Evolutionary conservation across 805 yeast species (phyloP).

Genomic region (Ascoidea tarda): DNA sequence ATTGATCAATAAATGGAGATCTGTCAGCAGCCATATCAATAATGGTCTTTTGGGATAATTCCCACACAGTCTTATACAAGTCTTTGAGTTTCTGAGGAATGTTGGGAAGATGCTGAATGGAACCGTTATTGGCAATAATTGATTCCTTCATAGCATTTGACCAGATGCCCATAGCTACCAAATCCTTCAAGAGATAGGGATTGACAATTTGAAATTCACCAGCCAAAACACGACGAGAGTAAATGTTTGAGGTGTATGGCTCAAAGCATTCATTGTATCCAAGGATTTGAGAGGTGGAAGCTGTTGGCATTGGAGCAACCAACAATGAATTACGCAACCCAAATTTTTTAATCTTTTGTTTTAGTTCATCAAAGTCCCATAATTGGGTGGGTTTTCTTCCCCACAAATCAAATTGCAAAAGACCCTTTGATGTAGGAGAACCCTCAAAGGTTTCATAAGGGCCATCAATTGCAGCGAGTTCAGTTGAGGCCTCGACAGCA

Average conservation of each 20-base stretch:
- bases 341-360: conserved; percentile 36
- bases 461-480: conserved; percentile 60
- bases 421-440: conserved; percentile 83
- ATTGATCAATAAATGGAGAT: conserved; percentile 77
- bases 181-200: conserved; percentile 70
- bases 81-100: conserved; percentile 66
- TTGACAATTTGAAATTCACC: conserved; percentile 93
- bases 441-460: conserved; percentile 63
- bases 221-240: conserved; percentile 78
- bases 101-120: conserved; percentile 60
- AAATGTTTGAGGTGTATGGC: conserved; percentile 88
- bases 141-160: conserved; percentile 61
- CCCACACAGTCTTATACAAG: conserved; percentile 95
- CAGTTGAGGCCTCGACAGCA: conserved; percentile 76
- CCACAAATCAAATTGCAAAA: conserved; percentile 85
- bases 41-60: conserved; percentile 70
- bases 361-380: conserved; percentile 78
- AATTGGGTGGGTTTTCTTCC: conserved; percentile 57
- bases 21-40: conserved; percentile 71
- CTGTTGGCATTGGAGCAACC: conserved; percentile 97
- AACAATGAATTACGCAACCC: conserved; percentile 82
- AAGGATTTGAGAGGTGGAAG: conserved; percentile 89
- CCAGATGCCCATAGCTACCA: conserved; percentile 79
- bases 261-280: conserved; percentile 95
- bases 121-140: conserved; percentile 68